Evolutionary conservation across 441 rosid genomes (phyloP), one percentile per base, ranked within the genome.

Genomic region (Populus hybrid): DNA sequence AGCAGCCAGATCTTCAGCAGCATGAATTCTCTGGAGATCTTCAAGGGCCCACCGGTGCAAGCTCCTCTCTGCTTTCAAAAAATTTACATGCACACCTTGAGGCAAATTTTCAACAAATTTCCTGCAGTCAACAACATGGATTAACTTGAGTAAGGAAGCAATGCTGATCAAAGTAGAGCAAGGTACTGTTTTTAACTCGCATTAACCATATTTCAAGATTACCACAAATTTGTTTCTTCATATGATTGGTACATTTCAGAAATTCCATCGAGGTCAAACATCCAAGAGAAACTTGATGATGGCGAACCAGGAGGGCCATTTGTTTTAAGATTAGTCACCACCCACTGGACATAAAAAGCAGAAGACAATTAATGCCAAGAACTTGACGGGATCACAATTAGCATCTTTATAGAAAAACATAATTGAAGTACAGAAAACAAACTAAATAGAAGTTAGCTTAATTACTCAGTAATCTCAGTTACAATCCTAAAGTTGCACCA

Each of bases 21-120:
- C 38, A 35, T 91, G 99, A 77, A 95, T 95, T 67, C 99, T 83
- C 80, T 89, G 96, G 74, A 95, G 90, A 85, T 95, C 99, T 89
- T 90, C 87, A 19, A 95, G 86, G 59, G 99, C 98, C 99, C 99
- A 95, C 61, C 97, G 88, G 79, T 95, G 99, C 86, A 95, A 88
- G 82, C 99, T 95, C 84, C 99, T 89, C 84, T 95, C 99, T 34
- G 99, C 99, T 86, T 95, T 95, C 79, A 95, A 80, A 81, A 95
- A 93, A 87, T 91, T 93, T 34, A 93, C 83, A 83, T 95, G 97
- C 73, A 95, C 97, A 64, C 97, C 98, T 75, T 89, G 87, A 75
- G 97, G 98, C 81, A 92, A 88, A 73, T 88, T 92, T 78, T 95
- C 98, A 79, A 93, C 97, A 64, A 95, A 84, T 85, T 86, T 87